Conservation (phyloP, 495 filamentous ascomycete genomes). For the Extremus antarcticus region DNA sequence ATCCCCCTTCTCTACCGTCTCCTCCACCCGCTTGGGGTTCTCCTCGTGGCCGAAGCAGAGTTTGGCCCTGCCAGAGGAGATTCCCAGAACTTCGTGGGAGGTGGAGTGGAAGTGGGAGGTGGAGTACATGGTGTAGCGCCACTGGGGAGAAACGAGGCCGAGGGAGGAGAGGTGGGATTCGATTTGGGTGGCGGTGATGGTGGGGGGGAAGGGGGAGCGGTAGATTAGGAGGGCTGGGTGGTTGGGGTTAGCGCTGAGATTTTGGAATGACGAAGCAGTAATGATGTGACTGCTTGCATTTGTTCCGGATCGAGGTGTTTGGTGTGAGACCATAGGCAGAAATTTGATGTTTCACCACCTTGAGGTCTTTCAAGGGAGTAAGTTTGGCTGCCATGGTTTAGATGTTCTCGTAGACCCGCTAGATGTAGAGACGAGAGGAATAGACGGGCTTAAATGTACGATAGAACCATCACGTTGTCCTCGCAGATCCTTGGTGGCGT, state of each 20-base stretch:
- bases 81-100: constrained; percentile 54
- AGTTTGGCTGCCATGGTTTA: constrained; percentile 26
- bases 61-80: constrained; percentile 45
- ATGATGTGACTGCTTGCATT: constrained; percentile 23
- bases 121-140: constrained; percentile 57
- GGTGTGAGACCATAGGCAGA: constrained; percentile 46
- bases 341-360: constrained; percentile 48
- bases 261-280: background rate
- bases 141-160: constrained; percentile 50
- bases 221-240: constrained; percentile 46
- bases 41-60: constrained; percentile 58
- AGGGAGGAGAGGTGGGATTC: constrained; percentile 41
- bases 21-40: constrained; percentile 47
- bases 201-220: constrained; percentile 38
- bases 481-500: too few species aligned
- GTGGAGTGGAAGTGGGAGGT: constrained; percentile 56
- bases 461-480: too few species aligned
- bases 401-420: too few species aligned
- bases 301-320: constrained; percentile 53
- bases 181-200: constrained; percentile 34
- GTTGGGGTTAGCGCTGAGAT: background rate
- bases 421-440: too few species aligned
- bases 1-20: constrained; percentile 47
- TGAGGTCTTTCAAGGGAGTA: constrained; percentile 38
- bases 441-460: too few species aligned